Conservation (phyloP, 768 basidiomycete genomes). For the Rhodotorula diobovata region DNA sequence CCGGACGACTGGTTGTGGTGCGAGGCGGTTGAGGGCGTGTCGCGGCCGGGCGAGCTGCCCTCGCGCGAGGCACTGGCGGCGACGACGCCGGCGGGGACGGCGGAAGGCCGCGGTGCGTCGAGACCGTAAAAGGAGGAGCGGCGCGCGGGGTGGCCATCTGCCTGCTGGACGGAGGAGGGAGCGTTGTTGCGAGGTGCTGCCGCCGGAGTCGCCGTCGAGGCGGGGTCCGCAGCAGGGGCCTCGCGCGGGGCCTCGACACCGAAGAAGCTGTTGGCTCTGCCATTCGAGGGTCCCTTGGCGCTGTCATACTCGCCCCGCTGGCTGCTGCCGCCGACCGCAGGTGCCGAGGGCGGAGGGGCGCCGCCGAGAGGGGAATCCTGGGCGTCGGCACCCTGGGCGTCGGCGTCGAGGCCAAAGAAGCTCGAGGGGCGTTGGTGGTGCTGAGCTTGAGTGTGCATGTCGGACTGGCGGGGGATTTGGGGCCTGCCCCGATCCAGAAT, state of each 20-base stretch:
- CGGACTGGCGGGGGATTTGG: not conserved
- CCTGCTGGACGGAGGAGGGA: not conserved
- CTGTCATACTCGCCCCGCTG: too few species aligned
- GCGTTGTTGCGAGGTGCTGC: too few species aligned
- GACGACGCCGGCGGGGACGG: not conserved
- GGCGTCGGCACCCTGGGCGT: too few species aligned
- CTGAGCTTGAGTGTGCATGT: too few species aligned
- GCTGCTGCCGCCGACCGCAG: not conserved
- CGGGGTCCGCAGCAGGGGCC: not conserved
- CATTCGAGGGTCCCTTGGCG: too few species aligned
- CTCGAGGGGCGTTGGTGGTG: not conserved
- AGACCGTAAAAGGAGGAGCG: slow-evolving; percentile 33
- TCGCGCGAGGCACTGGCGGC: not conserved
- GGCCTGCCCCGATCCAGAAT: not conserved
- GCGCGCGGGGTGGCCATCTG: not conserved
- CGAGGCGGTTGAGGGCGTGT: not conserved
- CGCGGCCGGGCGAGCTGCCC: not conserved
- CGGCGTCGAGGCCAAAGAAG: not conserved
- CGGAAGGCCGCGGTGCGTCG: slow-evolving; percentile 1
- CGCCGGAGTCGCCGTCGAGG: not conserved
- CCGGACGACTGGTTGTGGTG: slow-evolving; percentile 15
- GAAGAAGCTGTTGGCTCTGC: not conserved
- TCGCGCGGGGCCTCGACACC: not conserved
- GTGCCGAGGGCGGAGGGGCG: too few species aligned
- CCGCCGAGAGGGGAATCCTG: too few species aligned